Evolutionary conservation across 2,329 filamentous ascomycete genomes (phyloP).

Genomic region (Trichoderma sp.): DNA sequence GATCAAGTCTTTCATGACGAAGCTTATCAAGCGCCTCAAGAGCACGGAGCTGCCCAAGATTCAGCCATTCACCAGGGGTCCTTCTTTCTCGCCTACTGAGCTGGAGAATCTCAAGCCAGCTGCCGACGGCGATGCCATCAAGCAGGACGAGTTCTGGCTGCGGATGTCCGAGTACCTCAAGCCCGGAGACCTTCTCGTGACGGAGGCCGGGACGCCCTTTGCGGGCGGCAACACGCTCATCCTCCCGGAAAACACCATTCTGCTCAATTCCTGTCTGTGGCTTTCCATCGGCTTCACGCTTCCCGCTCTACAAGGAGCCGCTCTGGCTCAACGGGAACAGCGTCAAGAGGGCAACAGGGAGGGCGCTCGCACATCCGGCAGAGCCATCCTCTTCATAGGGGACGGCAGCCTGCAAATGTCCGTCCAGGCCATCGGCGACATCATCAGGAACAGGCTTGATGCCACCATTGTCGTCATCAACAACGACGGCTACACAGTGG

Average conservation of each 20-base stretch:
- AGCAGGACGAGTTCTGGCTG: constrained; percentile 53
- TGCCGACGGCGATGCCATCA: constrained; percentile 42
- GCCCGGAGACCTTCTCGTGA: constrained; percentile 57
- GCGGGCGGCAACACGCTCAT: constrained; percentile 56
- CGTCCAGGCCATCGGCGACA: constrained; percentile 65
- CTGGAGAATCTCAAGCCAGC: constrained; percentile 3
- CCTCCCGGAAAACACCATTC: constrained; percentile 51
- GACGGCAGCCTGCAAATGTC: constrained; percentile 69
- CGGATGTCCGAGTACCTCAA: constrained; percentile 50
- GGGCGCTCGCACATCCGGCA: constrained; percentile 28
- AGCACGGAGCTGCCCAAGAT: constrained; percentile 32
- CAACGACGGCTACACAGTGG: constrained; percentile 62
- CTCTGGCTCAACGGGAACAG: constrained; percentile 55
- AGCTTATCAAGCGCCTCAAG: constrained; percentile 39
- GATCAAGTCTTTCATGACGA: constrained; percentile 33
- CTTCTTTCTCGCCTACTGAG: constrained; percentile 34
- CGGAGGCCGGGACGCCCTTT: constrained; percentile 60
- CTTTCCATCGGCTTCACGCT: constrained; percentile 64
- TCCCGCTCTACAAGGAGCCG: constrained; percentile 57
- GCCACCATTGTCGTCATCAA: constrained; percentile 58
- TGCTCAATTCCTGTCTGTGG: constrained; percentile 58
- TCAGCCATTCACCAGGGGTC: constrained; percentile 35
- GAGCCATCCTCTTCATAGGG: constrained; percentile 60
- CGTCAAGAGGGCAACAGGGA: constrained; percentile 1
- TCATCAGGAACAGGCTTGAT: constrained; percentile 57